These are phyloP conservation scores for Cardamine resedifolia DNA, from an alignment of 345 rosid genomes.

Conservation along the genomic window DNA sequence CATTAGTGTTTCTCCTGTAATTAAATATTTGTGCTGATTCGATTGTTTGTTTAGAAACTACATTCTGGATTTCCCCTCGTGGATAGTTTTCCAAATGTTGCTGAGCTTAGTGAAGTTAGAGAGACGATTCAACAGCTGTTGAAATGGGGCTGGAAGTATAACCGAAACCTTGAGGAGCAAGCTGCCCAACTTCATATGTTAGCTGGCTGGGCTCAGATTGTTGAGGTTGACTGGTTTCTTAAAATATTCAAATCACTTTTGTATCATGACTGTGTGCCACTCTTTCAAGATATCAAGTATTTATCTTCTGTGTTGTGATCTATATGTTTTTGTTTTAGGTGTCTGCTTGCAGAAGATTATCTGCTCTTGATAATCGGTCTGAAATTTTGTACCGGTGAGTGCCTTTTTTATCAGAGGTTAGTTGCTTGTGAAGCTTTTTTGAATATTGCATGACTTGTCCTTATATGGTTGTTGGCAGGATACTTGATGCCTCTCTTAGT, in stretches of 20 bases:
- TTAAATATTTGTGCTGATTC: slow-evolving; percentile 25
- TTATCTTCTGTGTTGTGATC: slow-evolving; percentile 15
- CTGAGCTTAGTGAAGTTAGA: slow-evolving; percentile 77
- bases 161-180: slow-evolving; percentile 94
- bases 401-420: slow-evolving; percentile 9
- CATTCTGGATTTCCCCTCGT: slow-evolving; percentile 60
- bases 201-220: slow-evolving; percentile 93
- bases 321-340: slow-evolving; percentile 45
- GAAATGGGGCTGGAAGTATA: slow-evolving; percentile 97
- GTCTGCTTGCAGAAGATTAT: slow-evolving; percentile 77
- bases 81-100: slow-evolving; percentile 59
- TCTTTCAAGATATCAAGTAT: slow-evolving; percentile 1
- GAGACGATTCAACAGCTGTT: slow-evolving; percentile 76
- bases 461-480: slow-evolving; percentile 52
- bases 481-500: slow-evolving; percentile 85
- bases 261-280: not conserved
- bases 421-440: slow-evolving; percentile 18
- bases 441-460: slow-evolving; percentile 28
- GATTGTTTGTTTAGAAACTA: slow-evolving; percentile 53
- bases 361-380: slow-evolving; percentile 65
- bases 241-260: slow-evolving; percentile 1
- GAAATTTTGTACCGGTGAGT: slow-evolving; percentile 81
- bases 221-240: slow-evolving; percentile 59
- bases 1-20: slow-evolving; percentile 7
- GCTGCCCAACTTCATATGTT: slow-evolving; percentile 99